Base-by-base conservation (phyloP, 257 asterid genomes). In the Nicotiana otophora region DNA sequence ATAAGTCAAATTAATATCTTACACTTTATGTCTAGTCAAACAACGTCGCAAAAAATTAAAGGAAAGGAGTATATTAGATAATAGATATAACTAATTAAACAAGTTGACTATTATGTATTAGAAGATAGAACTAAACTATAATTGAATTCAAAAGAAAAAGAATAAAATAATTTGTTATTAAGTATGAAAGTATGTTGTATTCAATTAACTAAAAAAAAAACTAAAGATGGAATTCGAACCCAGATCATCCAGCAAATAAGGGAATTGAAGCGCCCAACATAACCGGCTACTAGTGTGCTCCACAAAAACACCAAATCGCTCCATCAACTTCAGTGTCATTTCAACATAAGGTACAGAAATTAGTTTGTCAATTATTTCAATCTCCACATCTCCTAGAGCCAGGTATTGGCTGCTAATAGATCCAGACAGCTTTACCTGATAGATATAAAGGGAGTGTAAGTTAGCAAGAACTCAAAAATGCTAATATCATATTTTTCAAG, bases 291-390 rank as follows among this genome's bases (percentile, higher is more conserved):
- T 92, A 86, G 87, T 93, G 84, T 94, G 99, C 87, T 92, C 97
- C 55, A 94, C 98, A 62, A 67, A 85, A 86, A 96, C 97, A 54
- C 99, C 98, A 89, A 93, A 96, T n/a, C 97, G 93, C 81, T 94
- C 98, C 99, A 96, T 96, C 92, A 94, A 91, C 86, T 94, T 94
- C 81, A 96, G 91, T 34, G 99, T 96, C 99, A 96, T 96, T 82
- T 96, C 99, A 83, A 96, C 98, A 74, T 94, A 96, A 26, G 99
- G 98, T 68, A 96, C 97, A 9, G 98, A 96, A 79, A 96, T 96
- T 70, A 96, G 88, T 83, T 96, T 96, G 90, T 96, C 99, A 7
- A 93, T 82, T 58, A 96, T 96, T 88, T 93, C 99, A 81, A 96
- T 94, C 89, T 93, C 99, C 23, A 96, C 97, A 36, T 94, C 95